Percentiles rank a stretch among this genome's conserved stretches.
These are phyloP conservation scores for Apiotrichum domesticum DNA, from an alignment of 1,284 basidiomycete species.

Conservation along the genomic window DNA sequence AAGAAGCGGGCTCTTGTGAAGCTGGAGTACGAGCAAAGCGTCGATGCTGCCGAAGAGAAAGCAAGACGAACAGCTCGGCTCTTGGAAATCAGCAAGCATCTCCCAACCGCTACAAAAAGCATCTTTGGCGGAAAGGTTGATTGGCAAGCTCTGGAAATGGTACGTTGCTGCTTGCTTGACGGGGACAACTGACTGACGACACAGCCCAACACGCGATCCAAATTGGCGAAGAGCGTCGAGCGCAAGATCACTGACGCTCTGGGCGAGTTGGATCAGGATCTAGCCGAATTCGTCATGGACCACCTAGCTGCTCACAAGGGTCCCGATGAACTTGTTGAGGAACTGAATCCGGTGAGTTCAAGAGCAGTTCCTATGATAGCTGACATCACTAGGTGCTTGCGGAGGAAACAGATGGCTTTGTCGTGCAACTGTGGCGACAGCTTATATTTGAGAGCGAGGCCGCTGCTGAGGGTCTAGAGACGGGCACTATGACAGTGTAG, in stretches of 20 bases:
- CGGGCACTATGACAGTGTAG: conserved; percentile 9
- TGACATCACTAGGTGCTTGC: conserved; percentile 62
- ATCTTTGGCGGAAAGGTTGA: conserved; percentile 73
- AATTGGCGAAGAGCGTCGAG: conserved; percentile 71
- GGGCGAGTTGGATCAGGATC: conserved; percentile 66
- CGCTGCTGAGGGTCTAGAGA: conserved; percentile 1
- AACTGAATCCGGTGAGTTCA: conserved; percentile 72
- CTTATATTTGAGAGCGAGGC: conserved; percentile 64
- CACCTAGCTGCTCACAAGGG: conserved; percentile 78
- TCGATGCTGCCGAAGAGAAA: conserved; percentile 25
- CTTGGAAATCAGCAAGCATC: conserved; percentile 64
- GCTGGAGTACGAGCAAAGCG: conserved; percentile 63
- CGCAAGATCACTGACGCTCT: conserved; percentile 73
- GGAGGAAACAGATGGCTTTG: conserved; percentile 72
- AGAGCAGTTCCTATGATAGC: neutral
- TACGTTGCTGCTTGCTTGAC: conserved; percentile 50
- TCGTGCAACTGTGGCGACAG: conserved; percentile 74
- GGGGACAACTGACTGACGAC: no score
- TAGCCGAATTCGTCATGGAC: conserved; percentile 82
- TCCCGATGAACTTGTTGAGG: conserved; percentile 73
- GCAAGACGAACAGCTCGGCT: conserved; percentile 69
- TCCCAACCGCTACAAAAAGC: conserved; percentile 62
- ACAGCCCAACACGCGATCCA: conserved; percentile 57
- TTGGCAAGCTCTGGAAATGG: conserved; percentile 68
- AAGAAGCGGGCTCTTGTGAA: conserved; percentile 74